Evolutionary conservation across 495 filamentous ascomycete species (phyloP), one percentile per base, ranked within the genome.

Genomic region (Parathielavia appendiculata): DNA sequence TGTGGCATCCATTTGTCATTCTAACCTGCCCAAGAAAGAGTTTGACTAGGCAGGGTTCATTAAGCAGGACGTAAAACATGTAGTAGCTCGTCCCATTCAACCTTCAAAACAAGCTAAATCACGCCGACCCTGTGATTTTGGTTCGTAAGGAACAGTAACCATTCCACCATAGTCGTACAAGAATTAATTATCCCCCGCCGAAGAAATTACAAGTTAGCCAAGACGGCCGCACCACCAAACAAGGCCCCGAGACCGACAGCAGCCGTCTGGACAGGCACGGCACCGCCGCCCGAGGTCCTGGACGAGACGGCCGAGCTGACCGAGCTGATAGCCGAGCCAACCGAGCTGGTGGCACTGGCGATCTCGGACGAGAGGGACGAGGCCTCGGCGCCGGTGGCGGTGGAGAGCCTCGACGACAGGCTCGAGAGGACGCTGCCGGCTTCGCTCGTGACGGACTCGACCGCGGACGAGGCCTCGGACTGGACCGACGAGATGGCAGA

Each of bases 181-280:
- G 4, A 3, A 26, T 30, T 1, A 16, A 51, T 22, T 5, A 35
- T 35, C 23, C 20, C 1, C 13, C 17, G 10, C 19, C 1, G 32
- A 41, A 40, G 30, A 58, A 9, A 2, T 67, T 60, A 72, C 26
- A 72, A 16, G 51, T 68, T 63, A 16, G 54, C 71, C 43, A 69
- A 17, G 14, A 71, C 56, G 9, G 66, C 72, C 14, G 63, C 69
- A 56, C 65, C 72, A 16, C 73, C 74, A 13, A 75, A 63, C 12
- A 77, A 57, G 35, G 67, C 72, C 30, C 69, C 74, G 12, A 73
- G 36, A 12, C 64, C 74, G 10, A 75, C 45, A 26, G 67, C 73
- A 34, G 60, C 74, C 9, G 70, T 75, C 62, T 62, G 63, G 34
- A 57, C 32, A 6, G 68, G 57, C n/a, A 9, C 52, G n/a, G 17